These are phyloP conservation scores for Teratosphaeria gauchensis DNA, from an alignment of 2,329 filamentous ascomycete species.

Conservation along the genomic window DNA sequence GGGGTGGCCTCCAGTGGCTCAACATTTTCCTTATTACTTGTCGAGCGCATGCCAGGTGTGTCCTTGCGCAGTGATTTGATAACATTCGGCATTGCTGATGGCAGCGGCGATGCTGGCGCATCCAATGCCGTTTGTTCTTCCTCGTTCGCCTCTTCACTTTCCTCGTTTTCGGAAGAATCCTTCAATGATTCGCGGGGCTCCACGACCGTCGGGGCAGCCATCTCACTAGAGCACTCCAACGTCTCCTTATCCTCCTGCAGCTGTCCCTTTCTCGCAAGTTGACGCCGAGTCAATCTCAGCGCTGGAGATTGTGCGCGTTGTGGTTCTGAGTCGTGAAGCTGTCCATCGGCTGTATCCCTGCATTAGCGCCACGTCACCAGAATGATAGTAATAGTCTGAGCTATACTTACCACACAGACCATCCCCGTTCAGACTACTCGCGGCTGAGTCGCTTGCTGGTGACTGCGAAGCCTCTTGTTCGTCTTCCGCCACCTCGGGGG, in stretches of 20 bases:
- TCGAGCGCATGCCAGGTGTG: constrained; percentile 17
- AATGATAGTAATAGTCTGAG: neutral
- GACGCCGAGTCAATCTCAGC: neutral
- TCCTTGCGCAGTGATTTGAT: constrained; percentile 17
- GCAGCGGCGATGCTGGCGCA: constrained; percentile 11
- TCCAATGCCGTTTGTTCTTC: constrained; percentile 1
- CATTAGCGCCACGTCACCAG: constrained; percentile 16
- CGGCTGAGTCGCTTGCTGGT: neutral
- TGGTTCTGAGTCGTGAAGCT: neutral
- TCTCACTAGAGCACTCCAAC: neutral
- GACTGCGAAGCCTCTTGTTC: neutral
- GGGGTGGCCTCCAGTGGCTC: constrained; percentile 8
- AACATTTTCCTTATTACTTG: constrained; percentile 26
- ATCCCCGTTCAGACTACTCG: neutral
- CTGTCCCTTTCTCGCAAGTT: neutral
- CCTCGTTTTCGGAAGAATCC: neutral
- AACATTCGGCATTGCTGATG: constrained; percentile 13
- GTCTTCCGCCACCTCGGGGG: neutral
- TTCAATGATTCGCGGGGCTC: neutral
- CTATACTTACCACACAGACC: neutral
- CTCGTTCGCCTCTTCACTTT: neutral
- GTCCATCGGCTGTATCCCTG: constrained; percentile 7
- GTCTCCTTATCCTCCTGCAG: neutral
- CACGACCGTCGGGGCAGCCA: neutral
- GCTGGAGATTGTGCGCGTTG: neutral